These are phyloP conservation scores for Serendipita sp. DNA, from an alignment of 768 basidiomycete genomes.

Conservation along the genomic window DNA sequence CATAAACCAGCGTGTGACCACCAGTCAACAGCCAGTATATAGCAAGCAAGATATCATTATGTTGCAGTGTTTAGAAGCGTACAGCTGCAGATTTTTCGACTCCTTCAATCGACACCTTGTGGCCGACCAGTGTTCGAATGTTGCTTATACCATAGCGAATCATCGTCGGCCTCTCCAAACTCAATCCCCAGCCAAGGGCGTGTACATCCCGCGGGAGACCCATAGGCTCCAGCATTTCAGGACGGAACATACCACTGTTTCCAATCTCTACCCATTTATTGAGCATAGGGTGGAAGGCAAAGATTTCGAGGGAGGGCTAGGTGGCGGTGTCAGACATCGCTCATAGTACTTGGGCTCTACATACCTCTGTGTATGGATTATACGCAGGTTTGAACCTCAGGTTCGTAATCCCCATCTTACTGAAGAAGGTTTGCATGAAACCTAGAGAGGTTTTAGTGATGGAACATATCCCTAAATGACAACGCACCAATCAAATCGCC, in stretches of 20 bases:
- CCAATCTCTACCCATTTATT: slow-evolving; percentile 96
- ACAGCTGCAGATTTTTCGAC: slow-evolving; percentile 85
- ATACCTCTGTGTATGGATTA: slow-evolving; percentile 92
- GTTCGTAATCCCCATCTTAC: slow-evolving; percentile 89
- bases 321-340: slow-evolving; percentile 7
- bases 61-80: slow-evolving; percentile 42
- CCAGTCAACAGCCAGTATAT: background rate
- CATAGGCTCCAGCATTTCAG: slow-evolving; percentile 99
- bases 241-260: slow-evolving; percentile 98
- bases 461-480: background rate
- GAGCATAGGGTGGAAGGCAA: slow-evolving; percentile 90
- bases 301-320: slow-evolving; percentile 92
- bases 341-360: slow-evolving; percentile 9
- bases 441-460: slow-evolving; percentile 29
- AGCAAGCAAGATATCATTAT: background rate
- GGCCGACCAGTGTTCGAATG: slow-evolving; percentile 89
- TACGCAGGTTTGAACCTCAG: slow-evolving; percentile 97
- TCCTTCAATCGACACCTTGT: slow-evolving; percentile 83
- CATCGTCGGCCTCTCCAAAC: slow-evolving; percentile 94
- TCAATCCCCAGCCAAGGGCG: slow-evolving; percentile 93
- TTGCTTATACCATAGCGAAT: slow-evolving; percentile 99
- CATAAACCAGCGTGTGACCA: background rate
- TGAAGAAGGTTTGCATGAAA: slow-evolving; percentile 98
- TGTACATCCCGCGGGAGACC: slow-evolving; percentile 93
- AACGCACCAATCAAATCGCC: slow-evolving; percentile 82